phyloP scores from a whole-genome alignment of 2,329 filamentous ascomycete genomes.

The Ascochyta viciae-villosae region DNA sequence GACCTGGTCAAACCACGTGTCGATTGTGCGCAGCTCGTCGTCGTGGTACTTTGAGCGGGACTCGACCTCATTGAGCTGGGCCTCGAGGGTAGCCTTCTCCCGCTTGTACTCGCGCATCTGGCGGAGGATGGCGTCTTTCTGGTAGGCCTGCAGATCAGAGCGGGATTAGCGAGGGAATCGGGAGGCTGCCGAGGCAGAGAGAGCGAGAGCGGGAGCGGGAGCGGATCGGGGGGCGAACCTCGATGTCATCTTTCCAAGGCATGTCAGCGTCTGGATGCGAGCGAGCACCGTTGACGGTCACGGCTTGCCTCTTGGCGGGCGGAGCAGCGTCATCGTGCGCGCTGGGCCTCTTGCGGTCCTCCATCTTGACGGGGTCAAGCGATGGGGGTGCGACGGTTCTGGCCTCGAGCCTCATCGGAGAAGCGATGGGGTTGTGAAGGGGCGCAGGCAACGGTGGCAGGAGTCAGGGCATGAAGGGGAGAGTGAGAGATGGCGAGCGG shows the following conservation, averaged over 20 bases:
- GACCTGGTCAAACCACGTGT: constrained; percentile 95
- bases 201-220: constrained; percentile 27
- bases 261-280: constrained; percentile 71
- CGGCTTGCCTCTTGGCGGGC: constrained; percentile 86
- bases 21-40: constrained; percentile 88
- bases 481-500: constrained; percentile 28
- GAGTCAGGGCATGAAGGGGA: constrained; percentile 23
- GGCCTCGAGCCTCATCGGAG: constrained; percentile 85
- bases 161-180: constrained; percentile 42
- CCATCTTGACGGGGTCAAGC: constrained; percentile 89
- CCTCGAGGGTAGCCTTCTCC: constrained; percentile 81
- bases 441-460: constrained; percentile 25
- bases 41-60: constrained; percentile 84
- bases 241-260: constrained; percentile 73
- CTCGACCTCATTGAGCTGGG: constrained; percentile 79
- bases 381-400: constrained; percentile 78
- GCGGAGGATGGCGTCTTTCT: constrained; percentile 95
- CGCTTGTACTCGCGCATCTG: constrained; percentile 99
- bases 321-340: constrained; percentile 83
- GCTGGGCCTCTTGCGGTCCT: constrained; percentile 97
- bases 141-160: constrained; percentile 69
- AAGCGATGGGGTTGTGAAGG: constrained; percentile 49
- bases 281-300: constrained; percentile 74
- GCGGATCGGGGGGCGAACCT: constrained; percentile 64
- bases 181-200: constrained; percentile 23